These are phyloP conservation scores for Alternaria viburni DNA, from an alignment of 2,329 filamentous ascomycete species.

Conservation along the genomic window DNA sequence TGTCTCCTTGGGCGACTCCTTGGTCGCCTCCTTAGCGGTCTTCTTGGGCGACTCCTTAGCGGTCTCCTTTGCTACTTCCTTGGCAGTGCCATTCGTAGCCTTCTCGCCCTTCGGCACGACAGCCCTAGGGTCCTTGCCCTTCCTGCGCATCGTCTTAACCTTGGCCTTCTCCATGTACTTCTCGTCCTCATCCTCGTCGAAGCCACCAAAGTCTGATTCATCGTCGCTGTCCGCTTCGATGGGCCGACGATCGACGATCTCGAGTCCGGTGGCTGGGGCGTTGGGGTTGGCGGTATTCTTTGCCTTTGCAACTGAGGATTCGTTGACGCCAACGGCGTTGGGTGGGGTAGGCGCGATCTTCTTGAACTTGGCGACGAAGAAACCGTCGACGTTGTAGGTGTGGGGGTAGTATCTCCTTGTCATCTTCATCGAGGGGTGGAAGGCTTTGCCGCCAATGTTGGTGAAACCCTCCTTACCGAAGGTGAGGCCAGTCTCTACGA, in stretches of 20 bases:
- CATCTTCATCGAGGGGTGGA: conserved; percentile 78
- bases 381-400: conserved; percentile 76
- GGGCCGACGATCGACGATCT: conserved; percentile 71
- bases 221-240: conserved; percentile 57
- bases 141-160: conserved; percentile 52
- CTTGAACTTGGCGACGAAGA: conserved; percentile 98
- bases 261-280: conserved; percentile 51
- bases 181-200: conserved; percentile 58
- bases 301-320: conserved; percentile 34
- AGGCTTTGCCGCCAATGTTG: conserved; percentile 87
- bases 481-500: conserved; percentile 87
- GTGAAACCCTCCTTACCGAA: conserved; percentile 95
- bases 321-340: conserved; percentile 55
- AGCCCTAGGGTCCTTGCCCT: conserved; percentile 56
- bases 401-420: conserved; percentile 47
- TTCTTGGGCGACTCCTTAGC: conserved; percentile 30
- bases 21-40: conserved; percentile 18
- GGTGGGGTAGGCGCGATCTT: conserved; percentile 81
- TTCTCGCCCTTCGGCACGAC: conserved; percentile 29
- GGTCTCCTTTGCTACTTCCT: conserved; percentile 7
- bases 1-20: conserved; percentile 5
- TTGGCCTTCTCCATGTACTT: conserved; percentile 55
- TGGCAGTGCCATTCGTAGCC: conserved; percentile 21
- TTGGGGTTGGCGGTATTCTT: conserved; percentile 44
- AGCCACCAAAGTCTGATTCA: conserved; percentile 56